Evolutionary conservation across 2,329 filamentous ascomycete genomes (phyloP).

Genomic region (Sporothrix inflata): DNA sequence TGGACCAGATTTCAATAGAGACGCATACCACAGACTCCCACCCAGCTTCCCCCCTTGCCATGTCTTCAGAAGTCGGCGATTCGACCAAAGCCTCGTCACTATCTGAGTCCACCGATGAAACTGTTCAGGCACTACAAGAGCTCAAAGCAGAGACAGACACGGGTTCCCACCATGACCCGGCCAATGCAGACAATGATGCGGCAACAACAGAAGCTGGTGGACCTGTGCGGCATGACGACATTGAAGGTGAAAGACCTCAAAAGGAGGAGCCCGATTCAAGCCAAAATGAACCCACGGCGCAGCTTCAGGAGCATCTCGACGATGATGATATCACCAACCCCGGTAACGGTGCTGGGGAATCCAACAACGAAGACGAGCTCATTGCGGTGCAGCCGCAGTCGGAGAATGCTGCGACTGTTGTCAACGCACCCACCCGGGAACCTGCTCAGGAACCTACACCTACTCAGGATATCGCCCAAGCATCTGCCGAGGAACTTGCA

Average conservation of each 20-base stretch:
- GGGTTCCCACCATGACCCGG: background rate
- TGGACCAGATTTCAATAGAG: conserved; percentile 53
- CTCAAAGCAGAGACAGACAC: conserved; percentile 11
- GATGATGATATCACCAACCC: background rate
- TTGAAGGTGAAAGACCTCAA: background rate
- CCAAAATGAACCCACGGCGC: background rate
- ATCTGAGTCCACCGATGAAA: conserved; percentile 66
- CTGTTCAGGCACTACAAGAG: conserved; percentile 44
- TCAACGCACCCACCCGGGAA: background rate
- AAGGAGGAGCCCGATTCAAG: background rate
- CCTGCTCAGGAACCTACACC: background rate
- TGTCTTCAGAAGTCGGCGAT: conserved; percentile 58
- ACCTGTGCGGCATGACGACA: background rate
- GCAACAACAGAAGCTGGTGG: background rate
- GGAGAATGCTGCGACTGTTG: background rate
- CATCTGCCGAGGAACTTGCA: background rate
- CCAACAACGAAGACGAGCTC: background rate
- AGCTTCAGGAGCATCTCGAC: background rate
- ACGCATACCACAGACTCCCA: conserved; percentile 58
- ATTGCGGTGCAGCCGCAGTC: background rate
- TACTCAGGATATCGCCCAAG: background rate
- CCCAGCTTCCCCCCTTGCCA: conserved; percentile 58
- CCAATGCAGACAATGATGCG: background rate
- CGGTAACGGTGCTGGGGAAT: background rate
- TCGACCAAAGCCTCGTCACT: conserved; percentile 67